Evolutionary conservation across 306 rosid genomes (phyloP).

Genomic region (Rosa lucieae): DNA sequence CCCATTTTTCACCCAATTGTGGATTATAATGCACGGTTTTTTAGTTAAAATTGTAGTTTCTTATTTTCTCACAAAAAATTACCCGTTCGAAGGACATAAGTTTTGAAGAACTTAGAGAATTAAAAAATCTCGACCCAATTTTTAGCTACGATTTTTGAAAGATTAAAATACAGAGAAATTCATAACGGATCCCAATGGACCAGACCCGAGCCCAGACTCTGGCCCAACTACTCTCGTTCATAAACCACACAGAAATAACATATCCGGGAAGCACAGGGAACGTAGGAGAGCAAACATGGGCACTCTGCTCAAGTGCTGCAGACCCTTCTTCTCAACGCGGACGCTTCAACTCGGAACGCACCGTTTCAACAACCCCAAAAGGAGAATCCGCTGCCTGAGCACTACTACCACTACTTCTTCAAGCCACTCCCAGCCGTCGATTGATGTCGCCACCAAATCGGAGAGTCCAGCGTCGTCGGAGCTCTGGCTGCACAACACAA

Average conservation of each 20-base stretch:
- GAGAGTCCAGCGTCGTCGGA: conserved; percentile 36
- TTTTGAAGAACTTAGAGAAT: no score
- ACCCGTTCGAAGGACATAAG: no score
- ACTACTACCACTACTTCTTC: conserved; percentile 15
- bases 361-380: conserved; percentile 20
- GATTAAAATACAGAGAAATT: no score
- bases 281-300: conserved; percentile 38
- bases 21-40: no score
- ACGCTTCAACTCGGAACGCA: conserved; percentile 28
- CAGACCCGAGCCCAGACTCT: not conserved
- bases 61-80: no score
- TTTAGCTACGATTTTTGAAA: no score
- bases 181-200: not conserved
- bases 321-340: conserved; percentile 45
- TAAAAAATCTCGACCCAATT: not conserved
- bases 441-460: not conserved
- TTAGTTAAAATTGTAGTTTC: no score
- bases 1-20: no score
- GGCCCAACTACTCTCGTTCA: not conserved
- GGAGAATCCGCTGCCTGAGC: conserved; percentile 28
- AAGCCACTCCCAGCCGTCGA: conserved; percentile 42
- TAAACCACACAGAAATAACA: not conserved
- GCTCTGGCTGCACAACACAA: conserved; percentile 81
- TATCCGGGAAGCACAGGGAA: not conserved
- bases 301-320: conserved; percentile 58